Conservation (phyloP, 23 red algal genomes). For the Gracilaria domingensis region DNA sequence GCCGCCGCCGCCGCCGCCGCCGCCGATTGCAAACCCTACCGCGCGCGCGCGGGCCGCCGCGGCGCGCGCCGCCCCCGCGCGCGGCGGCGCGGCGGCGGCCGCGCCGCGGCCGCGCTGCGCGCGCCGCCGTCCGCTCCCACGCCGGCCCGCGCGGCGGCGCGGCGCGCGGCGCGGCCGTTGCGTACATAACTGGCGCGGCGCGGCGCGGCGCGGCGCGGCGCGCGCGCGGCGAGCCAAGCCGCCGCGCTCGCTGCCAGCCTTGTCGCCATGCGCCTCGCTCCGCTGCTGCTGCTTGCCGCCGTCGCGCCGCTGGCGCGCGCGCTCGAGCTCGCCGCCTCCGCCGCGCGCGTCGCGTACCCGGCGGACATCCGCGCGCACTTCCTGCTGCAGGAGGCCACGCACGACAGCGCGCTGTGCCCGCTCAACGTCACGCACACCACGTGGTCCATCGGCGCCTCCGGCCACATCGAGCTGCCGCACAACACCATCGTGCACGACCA, state of each 20-base stretch:
- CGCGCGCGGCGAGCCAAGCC: background rate
- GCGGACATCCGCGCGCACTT: background rate
- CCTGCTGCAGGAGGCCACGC: background rate
- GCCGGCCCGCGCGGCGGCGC: background rate
- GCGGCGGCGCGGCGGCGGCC: background rate
- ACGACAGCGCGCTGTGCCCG: background rate
- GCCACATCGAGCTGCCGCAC: background rate
- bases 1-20: no score
- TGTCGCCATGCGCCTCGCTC: background rate
- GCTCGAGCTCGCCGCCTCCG: background rate
- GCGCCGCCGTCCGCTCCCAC: no score
- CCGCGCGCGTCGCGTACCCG: background rate
- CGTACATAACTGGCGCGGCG: no score
- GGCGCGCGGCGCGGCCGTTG: background rate
- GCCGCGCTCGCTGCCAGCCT: no score
- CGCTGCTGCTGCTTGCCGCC: background rate
- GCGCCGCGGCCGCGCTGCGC: background rate
- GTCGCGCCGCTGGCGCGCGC: background rate
- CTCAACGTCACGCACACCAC: slow-evolving; percentile 15
- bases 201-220: background rate
- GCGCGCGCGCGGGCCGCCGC: background rate
- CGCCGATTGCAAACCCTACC: no score
- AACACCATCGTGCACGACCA: slow-evolving; percentile 15
- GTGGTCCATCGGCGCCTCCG: background rate
- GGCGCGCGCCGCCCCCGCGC: background rate